Evolutionary conservation across 352 stramenopile genomes (phyloP).

Genomic region (Phytophthora foliorum): DNA sequence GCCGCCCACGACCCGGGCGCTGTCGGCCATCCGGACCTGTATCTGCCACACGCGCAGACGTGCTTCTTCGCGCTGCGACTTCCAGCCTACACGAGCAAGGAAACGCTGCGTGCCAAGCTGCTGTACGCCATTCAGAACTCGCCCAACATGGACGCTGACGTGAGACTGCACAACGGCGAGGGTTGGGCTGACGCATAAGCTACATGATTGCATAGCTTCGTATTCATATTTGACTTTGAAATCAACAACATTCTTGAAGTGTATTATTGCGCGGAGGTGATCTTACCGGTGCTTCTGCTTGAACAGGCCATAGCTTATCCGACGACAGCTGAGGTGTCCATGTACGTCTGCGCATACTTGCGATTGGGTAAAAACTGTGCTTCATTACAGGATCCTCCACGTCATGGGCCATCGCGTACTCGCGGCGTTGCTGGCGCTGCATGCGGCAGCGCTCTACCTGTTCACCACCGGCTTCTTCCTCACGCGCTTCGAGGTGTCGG

Average conservation of each 20-base stretch:
- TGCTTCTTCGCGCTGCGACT: constrained; percentile 99
- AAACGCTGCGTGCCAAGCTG: constrained; percentile 87
- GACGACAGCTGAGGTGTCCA: too few species aligned
- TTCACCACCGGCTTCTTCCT: constrained; percentile 93
- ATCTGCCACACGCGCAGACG: constrained; percentile 98
- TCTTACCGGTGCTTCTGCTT: too few species aligned
- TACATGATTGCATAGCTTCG: constrained; percentile 34
- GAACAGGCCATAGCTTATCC: too few species aligned
- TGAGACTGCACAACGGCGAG: constrained; percentile 92
- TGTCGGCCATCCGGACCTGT: constrained; percentile 84
- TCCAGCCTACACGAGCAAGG: constrained; percentile 95
- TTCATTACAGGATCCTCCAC: constrained; percentile 14
- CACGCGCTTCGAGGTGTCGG: constrained; percentile 86
- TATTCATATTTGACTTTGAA: constrained; percentile 9
- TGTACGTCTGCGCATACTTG: constrained; percentile 11
- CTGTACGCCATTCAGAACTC: constrained; percentile 97
- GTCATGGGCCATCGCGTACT: constrained; percentile 37
- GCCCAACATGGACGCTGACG: constrained; percentile 96
- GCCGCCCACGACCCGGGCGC: constrained; percentile 84
- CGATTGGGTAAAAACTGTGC: constrained; percentile 23
- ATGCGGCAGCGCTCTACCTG: constrained; percentile 71
- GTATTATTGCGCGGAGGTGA: too few species aligned
- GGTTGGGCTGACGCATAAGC: constrained; percentile 87
- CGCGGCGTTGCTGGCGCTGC: constrained; percentile 51
- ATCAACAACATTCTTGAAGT: background rate